Percentiles rank a stretch among this genome's conserved stretches.
These are phyloP conservation scores for Triticum monococcum DNA, from an alignment of 176 grass and related monocot genomes.

Conservation along the genomic window DNA sequence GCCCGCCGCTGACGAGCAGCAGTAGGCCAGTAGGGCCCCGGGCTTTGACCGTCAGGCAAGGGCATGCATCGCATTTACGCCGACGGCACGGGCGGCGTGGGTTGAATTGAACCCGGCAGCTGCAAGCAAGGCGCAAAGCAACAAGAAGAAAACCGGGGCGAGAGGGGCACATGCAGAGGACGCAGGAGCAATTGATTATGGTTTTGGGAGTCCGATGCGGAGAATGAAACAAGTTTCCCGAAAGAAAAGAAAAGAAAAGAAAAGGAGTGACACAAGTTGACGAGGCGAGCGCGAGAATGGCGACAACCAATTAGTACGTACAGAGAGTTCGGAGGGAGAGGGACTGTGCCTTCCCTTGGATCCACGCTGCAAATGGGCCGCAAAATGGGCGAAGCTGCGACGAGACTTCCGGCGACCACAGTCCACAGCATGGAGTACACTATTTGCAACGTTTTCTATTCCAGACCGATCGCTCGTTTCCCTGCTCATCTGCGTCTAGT, in stretches of 20 bases:
- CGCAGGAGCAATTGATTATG: background rate
- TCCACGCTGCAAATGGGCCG: background rate
- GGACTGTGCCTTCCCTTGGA: background rate
- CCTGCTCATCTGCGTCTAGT: background rate
- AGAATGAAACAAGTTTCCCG: background rate
- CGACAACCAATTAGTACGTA: background rate
- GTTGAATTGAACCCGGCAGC: background rate
- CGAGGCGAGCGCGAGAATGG: background rate
- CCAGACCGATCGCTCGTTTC: background rate
- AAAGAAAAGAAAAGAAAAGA: too few species aligned
- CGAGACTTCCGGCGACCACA: background rate
- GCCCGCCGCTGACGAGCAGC: too few species aligned
- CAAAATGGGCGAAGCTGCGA: background rate
- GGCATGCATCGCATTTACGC: background rate
- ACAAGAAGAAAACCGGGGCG: background rate
- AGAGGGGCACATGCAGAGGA: background rate
- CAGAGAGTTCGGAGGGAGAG: background rate
- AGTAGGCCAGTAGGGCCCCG: background rate
- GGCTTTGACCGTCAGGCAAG: background rate
- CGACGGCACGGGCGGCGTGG: background rate
- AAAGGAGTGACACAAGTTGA: background rate
- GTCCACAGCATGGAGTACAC: too few species aligned
- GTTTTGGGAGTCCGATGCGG: conserved; percentile 24
- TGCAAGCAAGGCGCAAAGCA: background rate
- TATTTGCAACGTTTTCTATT: background rate